A percentile compares a stretch with the other conserved stretches of the same genome.
These are phyloP conservation scores for Lizonia empirigonia DNA, from an alignment of 2,329 filamentous ascomycete species.

Conservation along the genomic window DNA sequence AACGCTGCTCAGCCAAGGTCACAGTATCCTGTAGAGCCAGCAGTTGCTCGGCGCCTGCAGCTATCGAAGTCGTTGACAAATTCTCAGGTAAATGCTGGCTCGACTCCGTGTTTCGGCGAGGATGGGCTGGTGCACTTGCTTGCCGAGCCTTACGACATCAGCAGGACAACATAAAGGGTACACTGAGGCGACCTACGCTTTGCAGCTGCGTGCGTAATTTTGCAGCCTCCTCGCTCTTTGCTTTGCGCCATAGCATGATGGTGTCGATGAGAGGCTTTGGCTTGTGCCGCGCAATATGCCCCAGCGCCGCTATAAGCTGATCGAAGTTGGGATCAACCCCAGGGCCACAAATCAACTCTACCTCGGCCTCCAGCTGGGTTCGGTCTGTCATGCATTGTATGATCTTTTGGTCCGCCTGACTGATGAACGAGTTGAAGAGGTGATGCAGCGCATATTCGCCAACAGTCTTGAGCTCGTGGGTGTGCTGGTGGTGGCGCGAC, in stretches of 20 bases:
- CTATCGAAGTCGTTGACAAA: conserved; percentile 33
- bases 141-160: conserved; percentile 39
- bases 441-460: conserved; percentile 97
- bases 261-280: conserved; percentile 95
- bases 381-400: conserved; percentile 82
- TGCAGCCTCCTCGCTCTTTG: conserved; percentile 83
- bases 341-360: conserved; percentile 89
- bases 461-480: conserved; percentile 86
- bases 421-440: conserved; percentile 95
- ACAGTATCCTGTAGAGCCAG: conserved; percentile 70
- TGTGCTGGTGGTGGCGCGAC: conserved; percentile 65
- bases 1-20: conserved; percentile 81
- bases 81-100: conserved; percentile 34
- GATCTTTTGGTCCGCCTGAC: conserved; percentile 95
- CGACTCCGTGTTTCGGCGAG: conserved; percentile 47
- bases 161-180: conserved; percentile 2
- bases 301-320: conserved; percentile 88
- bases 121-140: conserved; percentile 27
- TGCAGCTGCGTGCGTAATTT: conserved; percentile 40
- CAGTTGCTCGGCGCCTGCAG: conserved; percentile 38
- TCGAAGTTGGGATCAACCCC: conserved; percentile 89
- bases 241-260: conserved; percentile 97
- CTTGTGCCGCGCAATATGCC: conserved; percentile 91
- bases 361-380: conserved; percentile 78
- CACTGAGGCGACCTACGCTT: conserved; percentile 27